Evolutionary conservation across 441 rosid genomes (phyloP).

Genomic region (Populus trichocarpa): DNA sequence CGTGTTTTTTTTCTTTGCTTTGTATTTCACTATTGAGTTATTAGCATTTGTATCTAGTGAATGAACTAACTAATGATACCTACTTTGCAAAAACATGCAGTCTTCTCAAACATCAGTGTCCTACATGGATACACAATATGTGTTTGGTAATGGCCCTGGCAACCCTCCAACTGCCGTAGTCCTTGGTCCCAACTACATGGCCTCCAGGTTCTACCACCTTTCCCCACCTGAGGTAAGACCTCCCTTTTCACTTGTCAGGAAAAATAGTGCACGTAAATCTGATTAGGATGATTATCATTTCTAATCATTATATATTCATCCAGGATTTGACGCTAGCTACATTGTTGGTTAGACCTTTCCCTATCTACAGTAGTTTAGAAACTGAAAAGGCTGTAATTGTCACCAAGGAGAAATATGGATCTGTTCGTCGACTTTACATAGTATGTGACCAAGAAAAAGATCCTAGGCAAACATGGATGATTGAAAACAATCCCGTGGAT

Average conservation of each 20-base stretch:
- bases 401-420: slow-evolving; percentile 28
- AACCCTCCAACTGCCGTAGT: slow-evolving; percentile 5
- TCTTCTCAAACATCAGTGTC: neutral
- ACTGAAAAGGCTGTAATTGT: neutral
- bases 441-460: slow-evolving; percentile 19
- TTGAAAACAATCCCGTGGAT: slow-evolving; percentile 25
- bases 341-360: neutral
- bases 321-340: neutral
- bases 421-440: slow-evolving; percentile 22
- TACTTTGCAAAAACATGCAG: neutral
- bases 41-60: neutral
- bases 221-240: slow-evolving; percentile 34
- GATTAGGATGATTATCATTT: neutral
- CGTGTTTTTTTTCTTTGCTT: neutral
- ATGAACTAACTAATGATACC: neutral
- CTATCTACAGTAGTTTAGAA: neutral
- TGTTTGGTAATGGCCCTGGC: slow-evolving; percentile 20
- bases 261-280: neutral
- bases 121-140: slow-evolving; percentile 15
- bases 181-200: slow-evolving; percentile 17
- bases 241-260: neutral
- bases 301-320: neutral
- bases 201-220: slow-evolving; percentile 25
- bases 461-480: slow-evolving; percentile 32
- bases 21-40: neutral